Base-by-base conservation (phyloP, 257 asterid species). In the Gentiana dahurica region DNA sequence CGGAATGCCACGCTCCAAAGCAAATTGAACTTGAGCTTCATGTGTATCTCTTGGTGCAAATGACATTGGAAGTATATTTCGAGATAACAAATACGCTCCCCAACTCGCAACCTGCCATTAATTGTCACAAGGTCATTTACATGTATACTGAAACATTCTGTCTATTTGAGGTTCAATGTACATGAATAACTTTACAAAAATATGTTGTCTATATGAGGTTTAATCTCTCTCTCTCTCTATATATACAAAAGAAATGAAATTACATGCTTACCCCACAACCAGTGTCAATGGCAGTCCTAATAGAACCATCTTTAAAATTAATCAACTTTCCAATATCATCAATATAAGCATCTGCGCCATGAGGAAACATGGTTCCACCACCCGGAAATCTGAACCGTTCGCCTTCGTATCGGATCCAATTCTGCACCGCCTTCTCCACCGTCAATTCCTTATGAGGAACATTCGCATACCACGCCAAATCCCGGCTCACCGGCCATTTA, bases 11-110 rank as follows among this genome's bases (percentile, higher is more conserved):
- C 97, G 71, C 53, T 88, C 96, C 65, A 88, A 41, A 41, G 96
- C 95, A 49, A 88, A 88, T 59, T 88, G 96, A 10, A 88, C 95
- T 50, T 88, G 97, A 1, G 94, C 95, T 69, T 88, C 94, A 34
- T 88, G 97, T 1, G 95, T 73, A 55, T 88, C 97, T 61, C 97
- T 77, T 1, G 97, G 97, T 5, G 97, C 97, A 77, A 88, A 85
- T 12, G 97, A 88, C 83, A 88, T 74, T 2, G 97, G 58, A 6
- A 88, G 49, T 49, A 88, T 74, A 66, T 85, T 76, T 41, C 95
- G 70, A 3, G 97, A 83, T 71, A 85, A 53, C 48, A 88, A 83
- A 65, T 85, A 88, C 33, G 94, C 95, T 65, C 95, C 97, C 95
- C 95, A 88, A 32, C 97, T 88, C 1, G 97, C 97, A 39, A 88